A percentile compares a stretch with the other conserved stretches of the same genome.
Evolutionary conservation across 495 filamentous ascomycete species (phyloP).

Genomic region (Xylaria telfairii): DNA sequence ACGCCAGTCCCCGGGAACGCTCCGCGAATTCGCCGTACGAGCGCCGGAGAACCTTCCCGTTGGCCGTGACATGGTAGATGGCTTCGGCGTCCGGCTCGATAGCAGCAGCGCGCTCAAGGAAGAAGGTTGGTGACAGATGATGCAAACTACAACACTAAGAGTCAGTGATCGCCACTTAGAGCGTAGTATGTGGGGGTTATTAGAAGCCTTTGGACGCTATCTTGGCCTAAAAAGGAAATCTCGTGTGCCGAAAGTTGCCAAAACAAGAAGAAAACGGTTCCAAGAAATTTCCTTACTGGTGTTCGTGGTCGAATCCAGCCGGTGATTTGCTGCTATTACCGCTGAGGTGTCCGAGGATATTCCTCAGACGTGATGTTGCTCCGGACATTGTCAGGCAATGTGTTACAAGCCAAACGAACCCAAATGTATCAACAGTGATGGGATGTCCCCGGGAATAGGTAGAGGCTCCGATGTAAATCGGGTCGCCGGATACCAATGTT

Average conservation of each 20-base stretch:
- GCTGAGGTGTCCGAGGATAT: conserved; percentile 68
- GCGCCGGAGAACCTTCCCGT: conserved; percentile 70
- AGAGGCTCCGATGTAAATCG: not conserved
- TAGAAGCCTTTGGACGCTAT: no score
- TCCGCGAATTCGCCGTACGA: conserved; percentile 83
- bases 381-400: conserved; percentile 47
- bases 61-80: conserved; percentile 86
- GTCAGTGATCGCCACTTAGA: no score
- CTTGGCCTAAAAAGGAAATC: no score
- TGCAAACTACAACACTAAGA: no score
- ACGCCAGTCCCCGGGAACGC: conserved; percentile 83
- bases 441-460: no score
- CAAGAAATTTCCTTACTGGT: no score
- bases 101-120: conserved; percentile 82
- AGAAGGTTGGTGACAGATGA: conserved; percentile 85
- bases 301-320: conserved; percentile 51
- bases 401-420: not conserved
- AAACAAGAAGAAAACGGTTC: no score
- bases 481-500: not conserved
- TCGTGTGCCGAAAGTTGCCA: no score
- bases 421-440: not conserved
- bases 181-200: no score
- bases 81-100: conserved; percentile 91
- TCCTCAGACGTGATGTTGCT: conserved; percentile 54
- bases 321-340: conserved; percentile 45